phyloP scores from a whole-genome alignment of 2,329 filamentous ascomycete genomes.

The Tolypocladium nubicola region DNA sequence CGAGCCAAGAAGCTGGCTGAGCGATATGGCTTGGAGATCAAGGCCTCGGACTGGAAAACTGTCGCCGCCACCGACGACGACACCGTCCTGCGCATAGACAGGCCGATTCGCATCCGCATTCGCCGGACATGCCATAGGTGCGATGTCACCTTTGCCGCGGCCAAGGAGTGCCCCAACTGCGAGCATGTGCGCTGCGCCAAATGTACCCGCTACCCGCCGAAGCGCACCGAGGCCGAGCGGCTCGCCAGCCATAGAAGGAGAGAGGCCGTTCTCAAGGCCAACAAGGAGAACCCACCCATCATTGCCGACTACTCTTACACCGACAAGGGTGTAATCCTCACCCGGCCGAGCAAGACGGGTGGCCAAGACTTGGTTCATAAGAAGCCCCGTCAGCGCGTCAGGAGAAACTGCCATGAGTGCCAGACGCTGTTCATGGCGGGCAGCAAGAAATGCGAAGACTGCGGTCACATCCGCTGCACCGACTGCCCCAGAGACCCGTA shows the following conservation, averaged over 20 bases:
- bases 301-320: constrained; percentile 36
- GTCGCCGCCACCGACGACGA: constrained; percentile 37
- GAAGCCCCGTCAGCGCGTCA: constrained; percentile 60
- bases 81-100: constrained; percentile 55
- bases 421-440: constrained; percentile 47
- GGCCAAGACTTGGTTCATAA: constrained; percentile 64
- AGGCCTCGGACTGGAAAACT: constrained; percentile 41
- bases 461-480: constrained; percentile 65
- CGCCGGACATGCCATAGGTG: constrained; percentile 76
- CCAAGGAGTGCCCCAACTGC: constrained; percentile 67
- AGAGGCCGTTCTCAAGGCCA: constrained; percentile 39
- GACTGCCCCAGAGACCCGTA: constrained; percentile 74
- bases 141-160: constrained; percentile 59
- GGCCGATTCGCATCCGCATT: constrained; percentile 67
- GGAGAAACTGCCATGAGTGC: constrained; percentile 70
- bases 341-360: constrained; percentile 53
- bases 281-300: constrained; percentile 45
- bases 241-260: constrained; percentile 40
- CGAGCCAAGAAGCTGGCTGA: constrained; percentile 45
- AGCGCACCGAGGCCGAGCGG: constrained; percentile 47
- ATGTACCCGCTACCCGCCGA: constrained; percentile 64
- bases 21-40: constrained; percentile 44
- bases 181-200: constrained; percentile 71
- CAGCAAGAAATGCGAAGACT: constrained; percentile 55
- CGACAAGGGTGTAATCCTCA: constrained; percentile 42